These are phyloP conservation scores for Podosphaera fusca DNA, from an alignment of 2,329 filamentous ascomycete genomes.

Conservation along the genomic window DNA sequence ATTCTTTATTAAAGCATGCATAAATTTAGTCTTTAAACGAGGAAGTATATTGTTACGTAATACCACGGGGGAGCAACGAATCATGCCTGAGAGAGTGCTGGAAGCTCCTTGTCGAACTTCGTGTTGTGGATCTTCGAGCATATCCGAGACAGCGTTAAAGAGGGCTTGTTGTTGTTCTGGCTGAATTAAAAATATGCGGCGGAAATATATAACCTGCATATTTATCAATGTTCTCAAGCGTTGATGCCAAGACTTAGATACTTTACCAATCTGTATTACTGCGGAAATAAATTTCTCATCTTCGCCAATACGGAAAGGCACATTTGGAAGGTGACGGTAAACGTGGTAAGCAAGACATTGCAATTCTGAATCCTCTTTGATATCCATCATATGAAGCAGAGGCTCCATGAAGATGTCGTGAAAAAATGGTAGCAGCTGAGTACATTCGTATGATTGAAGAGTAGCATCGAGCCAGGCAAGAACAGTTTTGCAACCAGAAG, in stretches of 20 bases:
- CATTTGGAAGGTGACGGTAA: conserved; percentile 86
- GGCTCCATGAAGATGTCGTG: conserved; percentile 74
- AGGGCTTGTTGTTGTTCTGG: conserved; percentile 52
- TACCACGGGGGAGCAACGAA: conserved; percentile 67
- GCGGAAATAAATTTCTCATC: conserved; percentile 65
- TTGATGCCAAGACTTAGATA: conserved; percentile 80
- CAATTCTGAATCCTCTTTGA: conserved; percentile 92
- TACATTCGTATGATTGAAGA: conserved; percentile 80
- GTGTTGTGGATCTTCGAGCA: conserved; percentile 78
- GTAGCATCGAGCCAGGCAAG: conserved; percentile 86
- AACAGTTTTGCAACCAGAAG: conserved; percentile 86
- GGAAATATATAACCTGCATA: conserved; percentile 97
- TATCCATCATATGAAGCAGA: conserved; percentile 97
- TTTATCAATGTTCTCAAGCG: conserved; percentile 85
- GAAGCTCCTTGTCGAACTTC: conserved; percentile 89
- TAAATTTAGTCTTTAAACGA: conserved; percentile 58
- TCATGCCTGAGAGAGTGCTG: conserved; percentile 88
- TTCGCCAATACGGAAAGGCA: conserved; percentile 72
- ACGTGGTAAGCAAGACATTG: conserved; percentile 90
- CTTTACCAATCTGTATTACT: conserved; percentile 69
- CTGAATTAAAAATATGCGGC: conserved; percentile 71
- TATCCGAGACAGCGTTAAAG: conserved; percentile 81
- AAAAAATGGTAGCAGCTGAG: conserved; percentile 76
- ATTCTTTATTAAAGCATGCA: conserved; percentile 52
- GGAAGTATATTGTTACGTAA: conserved; percentile 60